phyloP scores from a whole-genome alignment of 192 early-diverging fungal species.

The Chytriomyces hyalinus region DNA sequence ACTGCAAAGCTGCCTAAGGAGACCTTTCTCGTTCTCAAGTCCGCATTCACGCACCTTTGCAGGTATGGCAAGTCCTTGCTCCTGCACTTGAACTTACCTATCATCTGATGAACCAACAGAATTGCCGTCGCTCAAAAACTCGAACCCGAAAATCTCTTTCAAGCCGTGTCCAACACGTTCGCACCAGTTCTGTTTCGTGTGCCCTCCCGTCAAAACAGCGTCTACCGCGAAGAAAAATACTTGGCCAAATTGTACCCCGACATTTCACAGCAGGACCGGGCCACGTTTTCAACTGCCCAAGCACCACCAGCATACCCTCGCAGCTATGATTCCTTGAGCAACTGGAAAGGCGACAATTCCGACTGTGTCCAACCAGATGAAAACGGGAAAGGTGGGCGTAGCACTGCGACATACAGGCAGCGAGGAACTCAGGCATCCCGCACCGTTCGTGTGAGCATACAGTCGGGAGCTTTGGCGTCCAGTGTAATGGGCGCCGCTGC shows the following conservation, averaged over 20 bases:
- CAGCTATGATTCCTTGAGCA: constrained; percentile 21
- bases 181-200: constrained; percentile 20
- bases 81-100: neutral
- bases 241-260: neutral
- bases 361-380: neutral
- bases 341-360: constrained; percentile 8
- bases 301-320: too few relatives aligned
- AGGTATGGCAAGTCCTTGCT: neutral
- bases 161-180: neutral
- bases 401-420: neutral
- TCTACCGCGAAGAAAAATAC: constrained; percentile 14
- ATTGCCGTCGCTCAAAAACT: constrained; percentile 7
- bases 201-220: constrained; percentile 10
- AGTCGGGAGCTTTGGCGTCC: neutral
- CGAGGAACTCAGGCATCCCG: neutral
- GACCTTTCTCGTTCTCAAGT: constrained; percentile 14
- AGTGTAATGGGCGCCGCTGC: neutral
- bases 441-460: neutral
- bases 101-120: neutral
- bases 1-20: constrained; percentile 15
- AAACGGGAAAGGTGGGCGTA: neutral
- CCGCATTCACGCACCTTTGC: constrained; percentile 5
- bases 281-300: neutral
- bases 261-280: neutral
- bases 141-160: constrained; percentile 1